Percentiles rank a stretch among this genome's conserved stretches.
phyloP scores from a whole-genome alignment of 2,329 filamentous ascomycete genomes.

The Karstenula rhodostoma region DNA sequence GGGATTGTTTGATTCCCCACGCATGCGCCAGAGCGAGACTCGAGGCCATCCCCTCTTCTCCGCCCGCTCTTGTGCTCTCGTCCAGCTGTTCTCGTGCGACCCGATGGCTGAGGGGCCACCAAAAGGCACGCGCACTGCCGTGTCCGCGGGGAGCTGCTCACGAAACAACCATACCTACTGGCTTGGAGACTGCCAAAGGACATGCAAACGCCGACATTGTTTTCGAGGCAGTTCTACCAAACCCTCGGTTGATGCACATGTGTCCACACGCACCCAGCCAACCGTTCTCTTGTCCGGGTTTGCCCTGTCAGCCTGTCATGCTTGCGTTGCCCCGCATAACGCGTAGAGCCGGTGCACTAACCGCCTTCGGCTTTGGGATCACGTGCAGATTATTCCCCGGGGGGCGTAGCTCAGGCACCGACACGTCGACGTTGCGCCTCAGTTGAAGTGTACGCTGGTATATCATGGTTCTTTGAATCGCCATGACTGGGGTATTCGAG shows the following conservation, averaged over 20 bases:
- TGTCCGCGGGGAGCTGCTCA: neutral
- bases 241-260: neutral
- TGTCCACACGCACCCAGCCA: neutral
- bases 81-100: neutral
- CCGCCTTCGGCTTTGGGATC: neutral
- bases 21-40: neutral
- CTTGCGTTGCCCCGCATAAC: constrained; percentile 3
- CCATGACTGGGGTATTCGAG: no score
- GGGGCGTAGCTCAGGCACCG: neutral
- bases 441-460: no score
- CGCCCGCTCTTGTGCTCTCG: neutral
- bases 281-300: neutral
- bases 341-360: constrained; percentile 4
- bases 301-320: neutral
- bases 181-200: neutral
- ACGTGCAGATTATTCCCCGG: neutral
- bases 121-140: neutral
- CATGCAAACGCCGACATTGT: neutral
- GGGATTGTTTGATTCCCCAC: neutral
- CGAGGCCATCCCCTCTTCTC: neutral
- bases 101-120: neutral
- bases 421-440: neutral
- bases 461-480: no score
- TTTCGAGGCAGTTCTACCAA: neutral
- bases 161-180: neutral